Evolutionary conservation across 306 rosid species (phyloP).

Genomic region (Vigna mungo): DNA sequence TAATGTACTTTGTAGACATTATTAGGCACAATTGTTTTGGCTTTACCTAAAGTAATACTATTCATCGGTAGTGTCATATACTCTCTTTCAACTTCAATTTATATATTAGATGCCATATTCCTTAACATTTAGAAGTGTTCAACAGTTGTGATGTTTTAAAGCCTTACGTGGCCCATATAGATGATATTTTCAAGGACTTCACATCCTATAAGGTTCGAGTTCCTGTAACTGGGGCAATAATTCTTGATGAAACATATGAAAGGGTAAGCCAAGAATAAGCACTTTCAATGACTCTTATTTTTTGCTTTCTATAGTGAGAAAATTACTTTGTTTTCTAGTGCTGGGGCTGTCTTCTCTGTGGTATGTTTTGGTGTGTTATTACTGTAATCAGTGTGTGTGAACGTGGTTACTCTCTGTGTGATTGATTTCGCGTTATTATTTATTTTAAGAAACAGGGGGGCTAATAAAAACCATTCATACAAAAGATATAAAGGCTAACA

Average conservation of each 20-base stretch:
- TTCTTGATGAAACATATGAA: conserved; percentile 93
- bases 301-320: conserved; percentile 16
- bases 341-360: conserved; percentile 20
- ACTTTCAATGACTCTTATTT: background rate
- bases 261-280: conserved; percentile 67
- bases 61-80: background rate
- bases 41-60: conserved; percentile 1
- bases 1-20: conserved; percentile 19
- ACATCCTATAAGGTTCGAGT: conserved; percentile 97
- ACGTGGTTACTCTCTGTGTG: background rate
- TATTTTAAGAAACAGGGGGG: too few relatives aligned
- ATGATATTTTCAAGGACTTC: conserved; percentile 96
- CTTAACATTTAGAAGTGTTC: conserved; percentile 79
- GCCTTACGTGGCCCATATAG: conserved; percentile 95
- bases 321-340: conserved; percentile 12
- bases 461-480: too few relatives aligned
- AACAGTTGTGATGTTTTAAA: conserved; percentile 91
- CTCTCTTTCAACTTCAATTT: conserved; percentile 8
- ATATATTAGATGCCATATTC: conserved; percentile 42
- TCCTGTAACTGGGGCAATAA: conserved; percentile 97
- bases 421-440: background rate
- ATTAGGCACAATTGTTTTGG: background rate
- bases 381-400: background rate
- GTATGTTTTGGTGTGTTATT: conserved; percentile 14
- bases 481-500: too few relatives aligned